These are phyloP conservation scores for Penicillium canariense DNA, from an alignment of 495 filamentous ascomycete genomes.

Conservation along the genomic window DNA sequence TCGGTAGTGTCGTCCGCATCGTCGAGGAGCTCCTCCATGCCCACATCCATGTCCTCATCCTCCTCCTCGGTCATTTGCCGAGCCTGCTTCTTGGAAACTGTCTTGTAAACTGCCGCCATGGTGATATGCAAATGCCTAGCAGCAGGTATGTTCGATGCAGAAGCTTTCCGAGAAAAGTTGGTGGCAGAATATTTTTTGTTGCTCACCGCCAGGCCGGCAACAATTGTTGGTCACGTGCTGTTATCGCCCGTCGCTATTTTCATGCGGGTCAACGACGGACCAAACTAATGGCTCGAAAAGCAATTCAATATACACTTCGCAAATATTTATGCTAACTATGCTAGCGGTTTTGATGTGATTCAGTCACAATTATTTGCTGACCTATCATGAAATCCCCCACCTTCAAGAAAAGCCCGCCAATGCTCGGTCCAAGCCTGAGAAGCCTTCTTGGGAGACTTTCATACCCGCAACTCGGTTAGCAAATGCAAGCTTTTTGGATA, in stretches of 20 bases:
- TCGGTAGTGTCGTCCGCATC: conserved; percentile 46
- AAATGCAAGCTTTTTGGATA: conserved; percentile 53
- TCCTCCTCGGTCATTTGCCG: conserved; percentile 34
- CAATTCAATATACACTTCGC: neutral
- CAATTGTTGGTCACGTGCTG: conserved; percentile 24
- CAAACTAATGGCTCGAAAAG: too few species aligned
- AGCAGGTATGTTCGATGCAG: conserved; percentile 12
- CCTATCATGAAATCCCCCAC: too few species aligned
- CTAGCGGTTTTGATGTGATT: too few species aligned
- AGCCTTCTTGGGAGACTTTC: conserved; percentile 67
- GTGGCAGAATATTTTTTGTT: conserved; percentile 46
- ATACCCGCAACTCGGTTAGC: conserved; percentile 64
- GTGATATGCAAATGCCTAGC: conserved; percentile 23
- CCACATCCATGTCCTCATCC: conserved; percentile 33
- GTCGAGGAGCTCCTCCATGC: conserved; percentile 41
- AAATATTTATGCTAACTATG: too few species aligned
- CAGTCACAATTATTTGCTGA: neutral
- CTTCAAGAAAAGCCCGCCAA: conserved; percentile 8
- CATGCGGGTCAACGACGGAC: too few species aligned
- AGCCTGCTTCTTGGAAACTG: conserved; percentile 65
- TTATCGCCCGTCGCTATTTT: too few species aligned
- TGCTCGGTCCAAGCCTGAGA: conserved; percentile 49
- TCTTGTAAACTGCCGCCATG: conserved; percentile 96
- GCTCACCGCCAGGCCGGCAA: conserved; percentile 29
- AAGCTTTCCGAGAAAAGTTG: conserved; percentile 33